These are phyloP conservation scores for Oidiodendron maius DNA, from an alignment of 495 filamentous ascomycete genomes.

Conservation along the genomic window DNA sequence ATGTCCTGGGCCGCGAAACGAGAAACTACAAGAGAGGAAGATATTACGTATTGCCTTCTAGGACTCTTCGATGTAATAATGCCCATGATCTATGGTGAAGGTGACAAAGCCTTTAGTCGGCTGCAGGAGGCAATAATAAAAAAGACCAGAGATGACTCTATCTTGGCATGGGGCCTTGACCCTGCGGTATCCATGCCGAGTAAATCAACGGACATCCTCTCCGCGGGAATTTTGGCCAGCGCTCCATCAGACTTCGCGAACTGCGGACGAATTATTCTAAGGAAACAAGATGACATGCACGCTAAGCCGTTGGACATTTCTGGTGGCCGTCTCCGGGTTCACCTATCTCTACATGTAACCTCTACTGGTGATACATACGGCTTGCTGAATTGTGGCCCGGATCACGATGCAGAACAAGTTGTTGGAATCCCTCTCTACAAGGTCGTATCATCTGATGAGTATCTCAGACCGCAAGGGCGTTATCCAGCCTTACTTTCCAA, in stretches of 20 bases:
- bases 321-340: constrained; percentile 12
- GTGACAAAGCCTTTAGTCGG: neutral
- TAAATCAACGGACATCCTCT: neutral
- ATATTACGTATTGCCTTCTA: neutral
- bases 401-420: constrained; percentile 6
- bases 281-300: neutral
- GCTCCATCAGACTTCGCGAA: constrained; percentile 16
- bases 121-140: neutral
- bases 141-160: neutral
- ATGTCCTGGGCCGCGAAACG: neutral
- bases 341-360: constrained; percentile 1
- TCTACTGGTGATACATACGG: neutral
- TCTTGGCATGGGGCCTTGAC: constrained; percentile 1
- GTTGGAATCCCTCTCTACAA: constrained; percentile 12
- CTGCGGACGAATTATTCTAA: constrained; percentile 9
- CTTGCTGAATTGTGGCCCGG: constrained; percentile 15
- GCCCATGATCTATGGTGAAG: constrained; percentile 1
- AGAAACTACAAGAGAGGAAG: neutral
- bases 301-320: constrained; percentile 11
- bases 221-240: constrained; percentile 8
- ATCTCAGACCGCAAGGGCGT: constrained; percentile 6
- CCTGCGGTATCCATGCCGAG: neutral
- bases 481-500: neutral
- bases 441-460: constrained; percentile 7
- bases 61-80: constrained; percentile 1